Conservation (phyloP, 352 stramenopile genomes). For the Phytophthora gonapodyides region DNA sequence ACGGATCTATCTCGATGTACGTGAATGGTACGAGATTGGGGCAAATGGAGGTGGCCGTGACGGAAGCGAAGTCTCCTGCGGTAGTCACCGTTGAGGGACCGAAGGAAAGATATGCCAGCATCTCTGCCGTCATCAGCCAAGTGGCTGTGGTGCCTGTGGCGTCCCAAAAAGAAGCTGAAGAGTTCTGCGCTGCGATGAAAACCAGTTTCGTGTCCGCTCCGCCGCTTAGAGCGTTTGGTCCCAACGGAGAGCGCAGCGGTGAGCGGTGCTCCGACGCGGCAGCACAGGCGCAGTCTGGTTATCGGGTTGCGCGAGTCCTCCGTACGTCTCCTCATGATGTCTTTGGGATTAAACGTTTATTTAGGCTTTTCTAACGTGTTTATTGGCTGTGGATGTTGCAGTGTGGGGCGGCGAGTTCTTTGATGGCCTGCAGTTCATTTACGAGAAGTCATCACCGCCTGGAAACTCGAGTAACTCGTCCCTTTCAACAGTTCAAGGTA, state of each 20-base stretch:
- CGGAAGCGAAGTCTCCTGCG: not conserved
- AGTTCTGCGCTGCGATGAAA: slow-evolving; percentile 49
- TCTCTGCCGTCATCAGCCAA: slow-evolving; percentile 46
- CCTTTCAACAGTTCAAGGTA: slow-evolving; percentile 22
- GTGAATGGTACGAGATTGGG: slow-evolving; percentile 26
- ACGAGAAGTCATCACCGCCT: slow-evolving; percentile 32
- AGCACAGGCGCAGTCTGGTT: slow-evolving; percentile 49
- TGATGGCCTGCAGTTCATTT: slow-evolving; percentile 67
- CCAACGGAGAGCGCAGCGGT: slow-evolving; percentile 30
- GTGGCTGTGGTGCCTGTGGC: slow-evolving; percentile 41
- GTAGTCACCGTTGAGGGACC: slow-evolving; percentile 31
- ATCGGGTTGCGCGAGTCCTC: slow-evolving; percentile 52
- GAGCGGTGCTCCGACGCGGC: slow-evolving; percentile 37
- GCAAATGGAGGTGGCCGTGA: slow-evolving; percentile 3
- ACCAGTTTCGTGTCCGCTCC: slow-evolving; percentile 49
- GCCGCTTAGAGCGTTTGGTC: slow-evolving; percentile 48
- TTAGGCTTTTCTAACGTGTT: no score
- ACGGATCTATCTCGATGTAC: slow-evolving; percentile 18
- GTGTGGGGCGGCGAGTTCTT: slow-evolving; percentile 80
- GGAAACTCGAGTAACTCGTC: slow-evolving; percentile 1
- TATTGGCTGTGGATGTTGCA: slow-evolving; percentile 15
- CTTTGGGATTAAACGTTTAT: not conserved
- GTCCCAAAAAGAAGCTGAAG: slow-evolving; percentile 15
- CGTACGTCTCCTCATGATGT: slow-evolving; percentile 42
- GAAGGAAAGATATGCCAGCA: slow-evolving; percentile 3